Base-by-base conservation (phyloP, 2,329 filamentous ascomycete genomes). In the Fusarium sacchari region DNA sequence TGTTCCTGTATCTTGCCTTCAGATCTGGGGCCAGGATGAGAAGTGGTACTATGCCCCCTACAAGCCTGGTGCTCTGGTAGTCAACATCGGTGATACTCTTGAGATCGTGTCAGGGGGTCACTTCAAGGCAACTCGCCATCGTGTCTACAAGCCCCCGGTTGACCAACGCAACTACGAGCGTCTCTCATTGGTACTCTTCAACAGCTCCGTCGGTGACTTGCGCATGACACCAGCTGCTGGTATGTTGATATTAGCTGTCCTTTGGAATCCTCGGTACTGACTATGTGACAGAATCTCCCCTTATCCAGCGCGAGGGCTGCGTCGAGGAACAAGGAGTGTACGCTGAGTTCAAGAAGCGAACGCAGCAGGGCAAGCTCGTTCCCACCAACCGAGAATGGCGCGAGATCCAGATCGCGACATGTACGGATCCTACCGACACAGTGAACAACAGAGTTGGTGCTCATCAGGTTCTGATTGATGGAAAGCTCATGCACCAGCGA, bases 331-430 rank as follows among this genome's bases (percentile, higher is more conserved):
- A 86, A 71, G 84, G 84, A 5, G 81, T 86, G 7, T 86, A 84
- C 75, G 82, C 81, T 42, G 83, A 85, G 49, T 86, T 85, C 78
- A 84, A 84, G 75, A 80, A 78, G 24, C 81, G 83, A 24, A 86
- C 82, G 0, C 77, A 79, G 4, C 67, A 82, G 44, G 84, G 83
- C 11, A 72, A 82, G 28, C 79, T 83, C 12, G 84, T 86, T 24
- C 85, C 85, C 0, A 86, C 83, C 17, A 86, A 85, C 67, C 75
- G 78, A 3, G 80, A 86, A 70, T 87, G 84, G 85, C 81, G 85
- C n/a, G 85, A 87, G 75, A 85, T 86, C 34, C 84, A 86, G 73
- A 86, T 86, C 49, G 77, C 83, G 2, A 86, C 83, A 9, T 78
- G 76, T 20, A 84, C 83, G 1, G 82, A 84, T 67, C 82, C 83